Evolutionary conservation across 2,329 filamentous ascomycete genomes (phyloP), one percentile per base, ranked within the genome.

Genomic region (Claviceps monticola): DNA sequence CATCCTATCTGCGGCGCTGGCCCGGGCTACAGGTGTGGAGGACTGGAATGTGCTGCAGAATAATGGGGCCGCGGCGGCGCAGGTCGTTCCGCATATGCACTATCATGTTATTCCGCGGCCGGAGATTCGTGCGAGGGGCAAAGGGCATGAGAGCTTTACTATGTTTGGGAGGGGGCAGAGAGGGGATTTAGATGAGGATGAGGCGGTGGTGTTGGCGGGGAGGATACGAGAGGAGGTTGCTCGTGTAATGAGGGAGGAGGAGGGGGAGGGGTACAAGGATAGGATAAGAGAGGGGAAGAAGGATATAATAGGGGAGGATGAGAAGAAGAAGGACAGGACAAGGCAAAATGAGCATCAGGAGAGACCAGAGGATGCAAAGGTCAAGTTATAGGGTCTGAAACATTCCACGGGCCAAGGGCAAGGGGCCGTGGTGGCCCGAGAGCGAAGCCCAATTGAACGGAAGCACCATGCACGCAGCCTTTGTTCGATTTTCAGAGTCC

Each of bases 31-130:
- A 2, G 84, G 83, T 9, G 79, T 88, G 1, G 74, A 74, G 49
- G 90, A 96, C 69, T 97, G 91, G 85, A 98, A 98, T 67, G 82
- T 97, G 34, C 88, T 97, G 51, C 91, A 97, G 71, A 97, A 97
- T 65, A 97, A 96, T 60, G 88, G 91, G 16, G 83, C 83, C 3
- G 80, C 88, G 36, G 91, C 91, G 2, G 89, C 89, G 2, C 91
- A 97, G 70, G 88, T 95, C 16, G 89, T 97, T 2, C 85, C 86
- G 21, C 91, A 97, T 66, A 84, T 94, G 48, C 91, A 98, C 67
- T 97, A 94, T 65, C 93, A 98, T 61, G 78, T 97, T 50, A 94
- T 98, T 37, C 91, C 91, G 0, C 73, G 91, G 39, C 89, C 90
- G 0, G 80, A 85, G 68, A 78, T 77, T 53, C 72, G 71, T 57